phyloP scores from a whole-genome alignment of 257 asterid genomes.

The Nicotiana attenuata region DNA sequence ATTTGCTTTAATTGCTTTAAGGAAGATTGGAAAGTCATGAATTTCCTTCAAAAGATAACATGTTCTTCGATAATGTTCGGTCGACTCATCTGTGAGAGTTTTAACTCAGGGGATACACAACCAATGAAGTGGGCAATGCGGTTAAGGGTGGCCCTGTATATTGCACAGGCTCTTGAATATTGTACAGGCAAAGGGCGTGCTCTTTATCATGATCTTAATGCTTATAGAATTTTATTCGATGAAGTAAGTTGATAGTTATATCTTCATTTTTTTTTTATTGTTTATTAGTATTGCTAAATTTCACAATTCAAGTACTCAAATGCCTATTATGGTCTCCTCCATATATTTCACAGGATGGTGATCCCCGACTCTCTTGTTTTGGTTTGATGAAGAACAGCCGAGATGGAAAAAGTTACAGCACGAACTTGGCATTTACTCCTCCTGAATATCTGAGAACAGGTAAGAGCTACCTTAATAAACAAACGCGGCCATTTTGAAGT shows the following conservation, averaged over 20 bases:
- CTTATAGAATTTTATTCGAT: constrained; percentile 4
- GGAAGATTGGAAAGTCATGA: not conserved
- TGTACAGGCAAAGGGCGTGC: constrained; percentile 53
- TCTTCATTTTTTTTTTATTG: not conserved
- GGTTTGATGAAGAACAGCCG: constrained; percentile 73
- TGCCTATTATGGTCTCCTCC: not conserved
- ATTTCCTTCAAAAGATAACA: not conserved
- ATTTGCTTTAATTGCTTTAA: not conserved
- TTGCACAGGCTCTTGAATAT: constrained; percentile 59
- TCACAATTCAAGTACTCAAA: not conserved
- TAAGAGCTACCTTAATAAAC: constrained; percentile 7
- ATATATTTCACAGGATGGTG: constrained; percentile 49
- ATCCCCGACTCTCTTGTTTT: constrained; percentile 76
- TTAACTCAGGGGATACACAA: constrained; percentile 58
- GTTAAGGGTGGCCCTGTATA: constrained; percentile 61
- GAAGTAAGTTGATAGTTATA: not conserved
- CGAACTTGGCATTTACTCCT: constrained; percentile 75
- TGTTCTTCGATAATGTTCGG: not conserved
- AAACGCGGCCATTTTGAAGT: not conserved
- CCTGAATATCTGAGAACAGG: constrained; percentile 74
- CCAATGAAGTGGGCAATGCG: constrained; percentile 82
- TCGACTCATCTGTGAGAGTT: not conserved
- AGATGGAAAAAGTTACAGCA: constrained; percentile 80
- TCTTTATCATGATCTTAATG: constrained; percentile 49
- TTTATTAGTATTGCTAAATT: too few species aligned